Evolutionary conservation across 352 stramenopile genomes (phyloP), one percentile per base, ranked within the genome.

Genomic region (Phytophthora lateralis): DNA sequence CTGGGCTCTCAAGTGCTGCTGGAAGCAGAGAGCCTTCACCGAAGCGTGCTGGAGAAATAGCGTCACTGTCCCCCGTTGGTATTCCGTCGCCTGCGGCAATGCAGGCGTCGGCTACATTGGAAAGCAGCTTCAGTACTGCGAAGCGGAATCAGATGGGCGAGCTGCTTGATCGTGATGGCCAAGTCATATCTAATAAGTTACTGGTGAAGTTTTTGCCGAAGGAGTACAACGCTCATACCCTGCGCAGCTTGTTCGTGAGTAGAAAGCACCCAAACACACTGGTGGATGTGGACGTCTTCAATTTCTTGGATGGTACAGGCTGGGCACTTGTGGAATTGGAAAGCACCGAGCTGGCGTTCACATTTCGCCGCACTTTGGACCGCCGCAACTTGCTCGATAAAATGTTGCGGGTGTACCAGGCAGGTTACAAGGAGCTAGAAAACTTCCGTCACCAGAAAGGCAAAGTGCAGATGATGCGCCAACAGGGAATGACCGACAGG

Each of bases 271-370:
- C 65, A 15, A 46, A 71, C 15, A 69, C 77, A 14, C 39, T 95
- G 2, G 55, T 80, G 3, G 63, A 73, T 44, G 57, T 89, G 3
- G 79, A 93, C 9, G 54, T 90, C 17, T 93, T 95, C 58, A 80
- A 86, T 32, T 90, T 95, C 48, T 60, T 90, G 11, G 76, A 92
- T 41, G 75, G 69, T 11, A 84, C 71, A 0, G 81, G 85, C 6
- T 95, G 87, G 87, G 87, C 79, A 4, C 57, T 95, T 15, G 71
- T 93, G 17, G 85, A 93, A 51, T 73, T 95, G 47, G 63, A 71
- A 43, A 82, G 79, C 12, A 44, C 63, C 2, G 74, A 76, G 26
- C 71, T 84, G 17, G 71, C 78, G 6, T 66, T 71, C 3, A 62
- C 60, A 7, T 90, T 90, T 44, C 70, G 71, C 20, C 70, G 61